A percentile compares a stretch with the other conserved stretches of the same genome.
Evolutionary conservation across 225 moss, liverwort and hornwort species (phyloP).

Genomic region (Polytrichum commune): DNA sequence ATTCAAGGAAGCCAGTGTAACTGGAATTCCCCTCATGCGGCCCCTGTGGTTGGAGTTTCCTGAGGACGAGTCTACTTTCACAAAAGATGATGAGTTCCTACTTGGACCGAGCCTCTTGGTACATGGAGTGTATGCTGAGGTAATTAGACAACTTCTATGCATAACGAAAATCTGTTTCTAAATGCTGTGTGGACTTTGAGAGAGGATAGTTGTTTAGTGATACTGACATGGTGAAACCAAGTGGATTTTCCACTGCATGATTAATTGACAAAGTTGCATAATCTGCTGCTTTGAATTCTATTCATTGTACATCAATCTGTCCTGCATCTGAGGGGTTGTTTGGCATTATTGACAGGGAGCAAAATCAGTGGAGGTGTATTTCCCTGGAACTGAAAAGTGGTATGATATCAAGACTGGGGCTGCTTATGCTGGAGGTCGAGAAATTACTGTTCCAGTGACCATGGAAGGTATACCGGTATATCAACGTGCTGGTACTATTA

Average conservation of each 20-base stretch:
- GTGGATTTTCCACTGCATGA: not conserved
- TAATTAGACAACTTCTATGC: conserved; percentile 13
- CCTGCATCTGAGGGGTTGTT: conserved; percentile 13
- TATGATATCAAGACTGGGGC: conserved; percentile 74
- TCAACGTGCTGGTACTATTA: conserved; percentile 91
- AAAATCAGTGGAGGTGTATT: conserved; percentile 77
- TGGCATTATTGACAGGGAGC: conserved; percentile 61
- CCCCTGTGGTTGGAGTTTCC: conserved; percentile 98
- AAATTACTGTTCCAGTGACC: conserved; percentile 62
- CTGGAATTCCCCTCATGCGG: conserved; percentile 86
- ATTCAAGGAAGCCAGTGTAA: conserved; percentile 83
- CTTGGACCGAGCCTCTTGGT: conserved; percentile 84
- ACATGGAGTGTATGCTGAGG: conserved; percentile 86
- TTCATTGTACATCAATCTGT: no score
- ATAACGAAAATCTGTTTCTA: not conserved
- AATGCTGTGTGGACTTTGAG: no score
- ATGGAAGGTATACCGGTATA: conserved; percentile 78
- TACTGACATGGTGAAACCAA: conserved; percentile 3
- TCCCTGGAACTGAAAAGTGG: conserved; percentile 84
- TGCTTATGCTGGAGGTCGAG: conserved; percentile 67
- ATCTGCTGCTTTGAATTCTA: no score
- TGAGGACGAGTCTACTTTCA: conserved; percentile 55
- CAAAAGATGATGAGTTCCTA: conserved; percentile 80
- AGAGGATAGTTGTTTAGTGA: no score
- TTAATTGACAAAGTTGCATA: no score